phyloP scores from a whole-genome alignment of 2,329 filamentous ascomycete genomes.

The Calonectria fujianensis region DNA sequence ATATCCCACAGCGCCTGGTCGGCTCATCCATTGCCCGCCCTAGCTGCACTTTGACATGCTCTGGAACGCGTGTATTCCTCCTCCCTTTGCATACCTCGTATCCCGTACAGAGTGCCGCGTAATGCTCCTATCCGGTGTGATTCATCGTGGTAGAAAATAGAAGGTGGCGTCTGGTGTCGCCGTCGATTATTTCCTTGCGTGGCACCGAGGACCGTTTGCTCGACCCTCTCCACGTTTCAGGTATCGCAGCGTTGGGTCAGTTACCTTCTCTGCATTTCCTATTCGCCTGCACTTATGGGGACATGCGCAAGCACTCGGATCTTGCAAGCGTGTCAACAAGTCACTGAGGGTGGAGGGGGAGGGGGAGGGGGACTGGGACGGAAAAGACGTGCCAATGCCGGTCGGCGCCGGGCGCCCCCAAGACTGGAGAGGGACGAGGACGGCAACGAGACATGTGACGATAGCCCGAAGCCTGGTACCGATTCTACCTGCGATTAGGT shows the following conservation, averaged over 20 bases:
- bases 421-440: background rate
- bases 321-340: background rate
- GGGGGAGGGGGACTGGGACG: background rate
- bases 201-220: background rate
- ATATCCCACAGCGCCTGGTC: background rate
- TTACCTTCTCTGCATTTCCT: background rate
- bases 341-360: background rate
- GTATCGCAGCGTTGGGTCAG: background rate
- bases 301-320: background rate
- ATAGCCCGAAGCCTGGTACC: background rate
- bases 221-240: conserved; percentile 11
- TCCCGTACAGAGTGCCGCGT: conserved; percentile 2
- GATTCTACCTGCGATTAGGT: background rate
- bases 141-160: conserved; percentile 1
- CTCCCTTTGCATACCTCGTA: background rate
- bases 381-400: background rate
- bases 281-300: background rate
- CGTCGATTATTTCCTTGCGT: conserved; percentile 3
- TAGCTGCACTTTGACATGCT: background rate
- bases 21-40: background rate
- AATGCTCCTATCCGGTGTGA: background rate
- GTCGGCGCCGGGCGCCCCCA: background rate
- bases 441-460: background rate
- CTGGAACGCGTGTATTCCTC: background rate
- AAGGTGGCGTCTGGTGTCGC: background rate